A percentile compares a stretch with the other conserved stretches of the same genome.
Evolutionary conservation across 129 eudicot species (phyloP).

Genomic region (Pulicaria dysenterica): DNA sequence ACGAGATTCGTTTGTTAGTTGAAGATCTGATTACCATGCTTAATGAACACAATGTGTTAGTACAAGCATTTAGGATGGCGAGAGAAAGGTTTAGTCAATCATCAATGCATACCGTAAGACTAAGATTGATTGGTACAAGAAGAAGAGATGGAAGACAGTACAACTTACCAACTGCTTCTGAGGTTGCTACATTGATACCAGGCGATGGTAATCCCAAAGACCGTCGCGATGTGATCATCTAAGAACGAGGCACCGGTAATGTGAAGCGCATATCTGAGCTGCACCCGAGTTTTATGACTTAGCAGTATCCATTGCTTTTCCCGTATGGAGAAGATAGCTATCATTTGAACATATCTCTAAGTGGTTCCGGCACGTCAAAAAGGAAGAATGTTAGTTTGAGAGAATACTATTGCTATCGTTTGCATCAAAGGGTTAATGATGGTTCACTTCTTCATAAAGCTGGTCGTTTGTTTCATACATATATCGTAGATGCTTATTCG

Average conservation of each 20-base stretch:
- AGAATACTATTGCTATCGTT: conserved; percentile 3
- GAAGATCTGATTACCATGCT: background rate
- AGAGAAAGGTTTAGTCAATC: too few species aligned
- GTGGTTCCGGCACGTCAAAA: background rate
- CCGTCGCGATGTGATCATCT: background rate
- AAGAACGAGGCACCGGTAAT: background rate
- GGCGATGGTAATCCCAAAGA: conserved; percentile 8
- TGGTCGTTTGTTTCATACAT: background rate
- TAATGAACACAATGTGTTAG: background rate
- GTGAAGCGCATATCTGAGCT: background rate
- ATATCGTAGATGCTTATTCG: background rate
- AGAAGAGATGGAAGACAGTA: too few species aligned
- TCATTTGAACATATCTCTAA: background rate
- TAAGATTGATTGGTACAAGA: too few species aligned
- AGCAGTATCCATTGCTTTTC: background rate
- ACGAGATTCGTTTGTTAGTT: too few species aligned
- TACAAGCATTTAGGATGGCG: background rate
- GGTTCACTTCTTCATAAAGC: background rate
- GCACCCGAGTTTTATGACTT: background rate
- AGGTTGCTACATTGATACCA: background rate
- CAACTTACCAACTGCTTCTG: too few species aligned
- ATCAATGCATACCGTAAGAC: too few species aligned
- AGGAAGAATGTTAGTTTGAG: background rate
- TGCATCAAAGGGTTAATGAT: background rate
- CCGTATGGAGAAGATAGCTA: background rate